Evolutionary conservation across 2,329 filamentous ascomycete genomes (phyloP).

Genomic region (Acrocalymma vagum): DNA sequence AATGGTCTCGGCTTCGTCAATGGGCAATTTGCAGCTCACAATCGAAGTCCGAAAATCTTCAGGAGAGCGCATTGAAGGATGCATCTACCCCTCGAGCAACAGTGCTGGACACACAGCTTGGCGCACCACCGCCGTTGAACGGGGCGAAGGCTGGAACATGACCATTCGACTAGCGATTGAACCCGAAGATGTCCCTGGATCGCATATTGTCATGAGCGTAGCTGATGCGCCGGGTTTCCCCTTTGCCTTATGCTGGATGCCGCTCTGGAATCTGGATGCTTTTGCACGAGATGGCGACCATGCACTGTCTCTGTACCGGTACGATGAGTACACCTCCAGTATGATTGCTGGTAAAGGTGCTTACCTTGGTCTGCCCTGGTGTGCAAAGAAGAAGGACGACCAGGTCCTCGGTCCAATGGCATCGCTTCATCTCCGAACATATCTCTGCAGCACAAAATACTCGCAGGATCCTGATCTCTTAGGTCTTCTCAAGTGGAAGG

Average conservation of each 20-base stretch:
- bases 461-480: constrained; percentile 90
- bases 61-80: constrained; percentile 85
- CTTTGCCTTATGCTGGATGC: constrained; percentile 92
- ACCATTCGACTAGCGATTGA: constrained; percentile 83
- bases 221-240: constrained; percentile 86
- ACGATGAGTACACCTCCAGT: constrained; percentile 89
- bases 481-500: constrained; percentile 86
- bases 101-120: constrained; percentile 81
- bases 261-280: constrained; percentile 89
- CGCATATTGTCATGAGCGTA: constrained; percentile 89
- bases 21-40: constrained; percentile 84
- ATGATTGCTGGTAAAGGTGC: constrained; percentile 79
- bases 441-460: constrained; percentile 92
- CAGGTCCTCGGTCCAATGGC: constrained; percentile 80
- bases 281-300: constrained; percentile 89
- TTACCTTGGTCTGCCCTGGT: constrained; percentile 87
- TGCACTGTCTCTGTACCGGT: constrained; percentile 82
- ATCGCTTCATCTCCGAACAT: constrained; percentile 80
- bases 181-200: constrained; percentile 79
- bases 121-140: constrained; percentile 82
- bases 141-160: constrained; percentile 86
- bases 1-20: constrained; percentile 69
- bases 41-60: constrained; percentile 83
- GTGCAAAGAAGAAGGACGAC: constrained; percentile 76
- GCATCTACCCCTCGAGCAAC: constrained; percentile 88